Evolutionary conservation across 2,329 filamentous ascomycete genomes (phyloP).

Genomic region (Kalaharituber pfeilii): DNA sequence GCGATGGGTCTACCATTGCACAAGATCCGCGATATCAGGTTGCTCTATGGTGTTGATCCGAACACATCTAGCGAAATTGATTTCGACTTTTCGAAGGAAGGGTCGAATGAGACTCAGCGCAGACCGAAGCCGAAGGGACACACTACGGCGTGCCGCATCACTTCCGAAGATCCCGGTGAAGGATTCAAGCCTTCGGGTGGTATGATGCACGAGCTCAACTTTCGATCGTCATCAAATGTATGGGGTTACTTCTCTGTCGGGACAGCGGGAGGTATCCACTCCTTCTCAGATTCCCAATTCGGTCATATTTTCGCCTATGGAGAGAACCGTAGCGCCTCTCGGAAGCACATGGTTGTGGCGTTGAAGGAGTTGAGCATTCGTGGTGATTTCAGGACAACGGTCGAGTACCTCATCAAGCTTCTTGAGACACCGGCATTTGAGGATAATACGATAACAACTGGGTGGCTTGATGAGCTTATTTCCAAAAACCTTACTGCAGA

Average conservation of each 20-base stretch:
- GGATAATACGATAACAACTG: conserved; percentile 97
- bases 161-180: conserved; percentile 94
- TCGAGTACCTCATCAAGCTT: conserved; percentile 97
- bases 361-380: conserved; percentile 98
- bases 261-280: conserved; percentile 92
- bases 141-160: conserved; percentile 96
- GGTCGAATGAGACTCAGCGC: conserved; percentile 68
- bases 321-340: conserved; percentile 85
- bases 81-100: conserved; percentile 83
- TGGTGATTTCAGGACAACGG: conserved; percentile 95
- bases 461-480: conserved; percentile 97
- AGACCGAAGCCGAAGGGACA: conserved; percentile 88
- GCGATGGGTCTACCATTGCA: conserved; percentile 96
- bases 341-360: conserved; percentile 98
- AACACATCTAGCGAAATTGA: conserved; percentile 76
- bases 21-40: conserved; percentile 85
- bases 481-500: conserved; percentile 94
- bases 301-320: conserved; percentile 99
- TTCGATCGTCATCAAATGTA: conserved; percentile 94
- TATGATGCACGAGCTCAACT: conserved; percentile 98
- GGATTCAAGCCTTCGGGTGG: conserved; percentile 98
- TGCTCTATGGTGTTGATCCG: conserved; percentile 89
- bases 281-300: conserved; percentile 97
- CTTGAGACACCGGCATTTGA: conserved; percentile 96
- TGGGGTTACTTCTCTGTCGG: conserved; percentile 99